Percentiles rank a stretch among this genome's conserved stretches.
These are phyloP conservation scores for Starmera stellimalicola DNA, from an alignment of 1,139 yeast species.

Conservation along the genomic window DNA sequence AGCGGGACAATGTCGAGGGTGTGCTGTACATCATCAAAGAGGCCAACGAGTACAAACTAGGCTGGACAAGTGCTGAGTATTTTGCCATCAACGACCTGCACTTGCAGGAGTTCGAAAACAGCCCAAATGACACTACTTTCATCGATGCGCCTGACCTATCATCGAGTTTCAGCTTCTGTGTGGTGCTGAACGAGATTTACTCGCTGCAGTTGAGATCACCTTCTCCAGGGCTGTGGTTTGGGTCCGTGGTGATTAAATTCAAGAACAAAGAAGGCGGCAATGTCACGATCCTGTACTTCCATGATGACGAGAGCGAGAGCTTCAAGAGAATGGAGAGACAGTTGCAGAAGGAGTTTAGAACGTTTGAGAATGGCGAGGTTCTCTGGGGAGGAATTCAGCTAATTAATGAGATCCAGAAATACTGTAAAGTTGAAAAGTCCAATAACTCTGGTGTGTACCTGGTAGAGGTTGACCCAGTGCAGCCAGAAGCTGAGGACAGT, in stretches of 20 bases:
- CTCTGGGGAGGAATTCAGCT: slow-evolving; percentile 93
- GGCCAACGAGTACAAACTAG: slow-evolving; percentile 48
- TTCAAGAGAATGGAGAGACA: slow-evolving; percentile 45
- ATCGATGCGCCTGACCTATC: too few relatives aligned
- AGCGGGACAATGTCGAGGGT: slow-evolving; percentile 74
- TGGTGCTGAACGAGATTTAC: slow-evolving; percentile 52
- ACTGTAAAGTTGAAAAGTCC: slow-evolving; percentile 58
- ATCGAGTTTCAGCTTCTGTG: slow-evolving; percentile 30
- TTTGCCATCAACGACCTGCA: too few relatives aligned
- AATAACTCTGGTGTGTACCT: neutral
- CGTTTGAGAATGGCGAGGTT: slow-evolving; percentile 51
- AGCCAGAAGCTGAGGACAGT: slow-evolving; percentile 9
- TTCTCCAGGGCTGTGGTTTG: slow-evolving; percentile 84
- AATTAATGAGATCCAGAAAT: slow-evolving; percentile 39
- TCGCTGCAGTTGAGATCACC: slow-evolving; percentile 82
- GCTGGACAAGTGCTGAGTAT: too few relatives aligned
- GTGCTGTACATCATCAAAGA: slow-evolving; percentile 50
- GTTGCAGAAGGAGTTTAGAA: slow-evolving; percentile 60
- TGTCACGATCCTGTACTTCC: slow-evolving; percentile 80
- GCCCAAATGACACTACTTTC: too few relatives aligned
- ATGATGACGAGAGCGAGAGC: slow-evolving; percentile 78
- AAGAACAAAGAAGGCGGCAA: slow-evolving; percentile 41
- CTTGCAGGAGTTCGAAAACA: too few relatives aligned
- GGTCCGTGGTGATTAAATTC: slow-evolving; percentile 69
- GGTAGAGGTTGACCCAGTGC: neutral